Evolutionary conservation across 2,329 filamentous ascomycete species (phyloP).

Genomic region (Colletotrichum spaethianum): DNA sequence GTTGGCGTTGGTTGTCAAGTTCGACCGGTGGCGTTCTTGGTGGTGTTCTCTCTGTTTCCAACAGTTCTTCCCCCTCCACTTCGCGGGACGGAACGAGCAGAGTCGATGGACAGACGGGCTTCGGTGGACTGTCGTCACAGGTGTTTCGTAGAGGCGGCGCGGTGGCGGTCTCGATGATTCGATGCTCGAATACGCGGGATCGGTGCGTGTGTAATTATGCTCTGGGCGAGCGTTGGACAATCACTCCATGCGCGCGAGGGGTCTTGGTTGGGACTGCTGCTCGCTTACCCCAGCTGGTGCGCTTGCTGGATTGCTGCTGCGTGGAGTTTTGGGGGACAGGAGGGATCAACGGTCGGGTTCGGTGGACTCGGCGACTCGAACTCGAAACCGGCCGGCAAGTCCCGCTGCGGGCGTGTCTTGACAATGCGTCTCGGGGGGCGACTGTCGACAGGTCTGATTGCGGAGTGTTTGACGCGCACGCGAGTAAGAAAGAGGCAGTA

Average conservation of each 20-base stretch:
- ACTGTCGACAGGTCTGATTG: not conserved
- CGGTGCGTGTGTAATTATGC: conserved; percentile 3
- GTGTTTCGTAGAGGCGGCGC: conserved; percentile 13
- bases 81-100: not conserved
- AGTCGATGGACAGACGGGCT: conserved; percentile 6
- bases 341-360: conserved; percentile 12
- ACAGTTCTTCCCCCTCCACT: conserved; percentile 5
- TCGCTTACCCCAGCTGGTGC: conserved; percentile 27
- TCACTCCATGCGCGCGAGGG: conserved; percentile 38
- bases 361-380: conserved; percentile 32
- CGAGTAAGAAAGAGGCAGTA: not conserved
- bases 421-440: conserved; percentile 22
- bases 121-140: conserved; percentile 11
- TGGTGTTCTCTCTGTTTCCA: not conserved
- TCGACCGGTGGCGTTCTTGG: not conserved
- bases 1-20: conserved; percentile 40
- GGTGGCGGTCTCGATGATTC: conserved; percentile 16
- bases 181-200: conserved; percentile 9
- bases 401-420: conserved; percentile 33
- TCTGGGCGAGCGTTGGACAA: conserved; percentile 31
- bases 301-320: not conserved
- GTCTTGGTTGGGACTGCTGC: conserved; percentile 8
- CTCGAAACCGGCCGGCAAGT: conserved; percentile 38
- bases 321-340: conserved; percentile 5
- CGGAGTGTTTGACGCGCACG: not conserved